Evolutionary conservation across 2,329 filamentous ascomycete species (phyloP).

Genomic region (Ceratocystis papillata): DNA sequence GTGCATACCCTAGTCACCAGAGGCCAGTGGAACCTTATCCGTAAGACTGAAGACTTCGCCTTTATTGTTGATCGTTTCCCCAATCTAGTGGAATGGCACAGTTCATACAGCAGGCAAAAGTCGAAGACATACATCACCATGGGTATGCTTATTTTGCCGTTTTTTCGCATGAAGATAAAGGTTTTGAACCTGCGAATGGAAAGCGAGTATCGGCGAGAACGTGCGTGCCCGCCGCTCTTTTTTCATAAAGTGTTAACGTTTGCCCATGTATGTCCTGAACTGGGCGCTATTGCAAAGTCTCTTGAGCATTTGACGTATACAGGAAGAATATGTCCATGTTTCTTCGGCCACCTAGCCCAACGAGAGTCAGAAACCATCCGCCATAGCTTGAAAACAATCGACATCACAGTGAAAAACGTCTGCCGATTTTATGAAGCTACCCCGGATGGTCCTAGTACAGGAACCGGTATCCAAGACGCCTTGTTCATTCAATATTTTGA

Average conservation of each 20-base stretch:
- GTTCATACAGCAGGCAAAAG: slow-evolving; percentile 60
- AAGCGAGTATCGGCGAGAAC: slow-evolving; percentile 58
- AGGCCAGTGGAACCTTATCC: slow-evolving; percentile 67
- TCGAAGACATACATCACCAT: slow-evolving; percentile 63
- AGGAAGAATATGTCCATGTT: slow-evolving; percentile 57
- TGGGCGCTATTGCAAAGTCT: slow-evolving; percentile 50
- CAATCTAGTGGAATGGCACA: slow-evolving; percentile 52
- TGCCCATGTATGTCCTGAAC: slow-evolving; percentile 53
- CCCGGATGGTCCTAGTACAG: slow-evolving; percentile 45
- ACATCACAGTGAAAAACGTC: slow-evolving; percentile 64
- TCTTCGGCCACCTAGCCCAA: slow-evolving; percentile 50
- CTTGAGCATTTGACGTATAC: slow-evolving; percentile 62
- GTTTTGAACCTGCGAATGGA: slow-evolving; percentile 59
- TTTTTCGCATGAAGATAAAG: slow-evolving; percentile 47
- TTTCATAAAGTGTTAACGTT: slow-evolving; percentile 49
- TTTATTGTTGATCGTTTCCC: slow-evolving; percentile 53
- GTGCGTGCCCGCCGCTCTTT: slow-evolving; percentile 50
- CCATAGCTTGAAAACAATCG: slow-evolving; percentile 44
- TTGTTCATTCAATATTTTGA: slow-evolving; percentile 63
- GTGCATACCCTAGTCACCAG: slow-evolving; percentile 60
- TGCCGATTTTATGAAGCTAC: slow-evolving; percentile 38
- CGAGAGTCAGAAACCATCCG: neutral
- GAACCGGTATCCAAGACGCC: slow-evolving; percentile 60
- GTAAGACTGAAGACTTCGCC: slow-evolving; percentile 51
- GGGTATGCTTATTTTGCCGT: slow-evolving; percentile 47